Evolutionary conservation across 2,329 filamentous ascomycete genomes (phyloP).

Genomic region (Paradendryphiella salina): DNA sequence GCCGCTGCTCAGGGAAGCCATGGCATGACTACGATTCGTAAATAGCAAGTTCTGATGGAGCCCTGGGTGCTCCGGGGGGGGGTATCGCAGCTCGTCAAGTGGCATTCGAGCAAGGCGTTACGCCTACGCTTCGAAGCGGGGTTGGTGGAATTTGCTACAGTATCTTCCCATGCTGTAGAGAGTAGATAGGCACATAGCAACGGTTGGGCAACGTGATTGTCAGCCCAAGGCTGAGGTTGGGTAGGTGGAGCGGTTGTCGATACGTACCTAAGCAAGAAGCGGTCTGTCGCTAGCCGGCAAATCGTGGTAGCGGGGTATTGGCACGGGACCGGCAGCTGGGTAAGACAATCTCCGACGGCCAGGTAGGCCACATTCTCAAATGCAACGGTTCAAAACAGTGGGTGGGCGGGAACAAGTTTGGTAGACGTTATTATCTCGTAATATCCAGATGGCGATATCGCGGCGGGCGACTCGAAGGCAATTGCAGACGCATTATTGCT

Average conservation of each 20-base stretch:
- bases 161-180: conserved; percentile 17
- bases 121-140: conserved; percentile 14
- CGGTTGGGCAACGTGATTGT: conserved; percentile 32
- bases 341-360: background rate
- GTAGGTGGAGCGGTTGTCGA: conserved; percentile 1
- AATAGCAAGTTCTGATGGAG: conserved; percentile 11
- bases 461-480: conserved; percentile 3
- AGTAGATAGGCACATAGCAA: conserved; percentile 15
- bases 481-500: conserved; percentile 16
- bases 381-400: conserved; percentile 1
- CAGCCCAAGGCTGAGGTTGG: conserved; percentile 20
- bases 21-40: conserved; percentile 17
- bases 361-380: conserved; percentile 1
- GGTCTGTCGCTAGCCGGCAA: conserved; percentile 15
- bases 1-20: conserved; percentile 59
- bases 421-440: conserved; percentile 17
- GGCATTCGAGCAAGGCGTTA: conserved; percentile 17
- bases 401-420: background rate
- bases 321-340: conserved; percentile 17
- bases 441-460: conserved; percentile 7
- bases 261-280: conserved; percentile 15
- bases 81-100: conserved; percentile 9
- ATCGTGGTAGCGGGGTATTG: conserved; percentile 19
- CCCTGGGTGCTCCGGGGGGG: conserved; percentile 1
- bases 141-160: conserved; percentile 21